Evolutionary conservation across 306 rosid species (phyloP).

Genomic region (Pyrus pyrifolia): DNA sequence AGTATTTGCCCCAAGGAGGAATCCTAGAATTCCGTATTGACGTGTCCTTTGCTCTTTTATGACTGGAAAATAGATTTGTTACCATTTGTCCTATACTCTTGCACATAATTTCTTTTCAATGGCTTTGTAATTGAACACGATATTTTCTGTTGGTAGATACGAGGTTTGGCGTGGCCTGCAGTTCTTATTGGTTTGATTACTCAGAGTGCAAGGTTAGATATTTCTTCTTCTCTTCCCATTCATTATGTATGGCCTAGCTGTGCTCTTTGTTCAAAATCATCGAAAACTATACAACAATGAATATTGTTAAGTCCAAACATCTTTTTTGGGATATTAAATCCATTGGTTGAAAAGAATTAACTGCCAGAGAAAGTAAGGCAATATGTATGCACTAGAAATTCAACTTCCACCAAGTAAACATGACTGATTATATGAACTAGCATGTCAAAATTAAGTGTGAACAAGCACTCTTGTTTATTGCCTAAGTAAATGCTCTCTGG

Average conservation of each 20-base stretch:
- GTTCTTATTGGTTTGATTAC: slow-evolving; percentile 65
- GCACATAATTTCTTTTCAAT: slow-evolving; percentile 2
- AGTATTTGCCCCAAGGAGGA: no score
- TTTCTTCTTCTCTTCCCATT: slow-evolving; percentile 10
- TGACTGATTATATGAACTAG: neutral
- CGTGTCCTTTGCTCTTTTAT: neutral
- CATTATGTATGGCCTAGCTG: neutral
- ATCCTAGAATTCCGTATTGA: neutral
- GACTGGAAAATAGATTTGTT: neutral
- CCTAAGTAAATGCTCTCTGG: neutral
- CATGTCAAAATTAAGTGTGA: neutral
- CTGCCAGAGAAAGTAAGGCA: neutral
- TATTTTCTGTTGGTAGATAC: slow-evolving; percentile 43
- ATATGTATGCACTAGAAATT: neutral
- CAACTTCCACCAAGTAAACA: neutral
- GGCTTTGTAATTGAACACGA: slow-evolving; percentile 7
- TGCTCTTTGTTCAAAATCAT: neutral
- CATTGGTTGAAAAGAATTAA: neutral
- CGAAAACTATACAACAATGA: neutral
- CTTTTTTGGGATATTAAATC: neutral
- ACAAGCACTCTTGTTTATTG: neutral
- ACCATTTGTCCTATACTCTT: neutral
- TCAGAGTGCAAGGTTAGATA: slow-evolving; percentile 71
- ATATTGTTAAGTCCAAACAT: neutral
- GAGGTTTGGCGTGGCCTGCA: slow-evolving; percentile 85